A percentile compares a stretch with the other conserved stretches of the same genome.
These are phyloP conservation scores for Gossypium aridum DNA, from an alignment of 441 rosid genomes.

Conservation along the genomic window DNA sequence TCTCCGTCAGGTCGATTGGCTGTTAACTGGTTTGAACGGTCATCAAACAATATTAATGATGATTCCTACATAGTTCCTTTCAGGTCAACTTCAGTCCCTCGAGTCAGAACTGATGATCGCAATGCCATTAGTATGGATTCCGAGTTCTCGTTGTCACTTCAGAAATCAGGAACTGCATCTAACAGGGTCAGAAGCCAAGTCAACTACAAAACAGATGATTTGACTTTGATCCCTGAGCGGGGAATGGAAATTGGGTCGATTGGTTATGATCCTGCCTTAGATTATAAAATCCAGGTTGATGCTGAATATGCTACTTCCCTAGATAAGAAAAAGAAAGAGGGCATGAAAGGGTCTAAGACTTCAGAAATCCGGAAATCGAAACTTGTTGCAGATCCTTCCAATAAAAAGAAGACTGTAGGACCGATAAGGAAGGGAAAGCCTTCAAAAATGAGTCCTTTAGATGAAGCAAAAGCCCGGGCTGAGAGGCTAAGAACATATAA, in stretches of 20 bases:
- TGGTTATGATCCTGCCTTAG: conserved; percentile 79
- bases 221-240: conserved; percentile 73
- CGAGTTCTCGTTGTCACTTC: conserved; percentile 48
- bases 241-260: conserved; percentile 42
- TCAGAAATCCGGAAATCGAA: conserved; percentile 48
- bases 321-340: conserved; percentile 39
- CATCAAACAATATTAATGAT: conserved; percentile 46
- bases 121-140: conserved; percentile 55
- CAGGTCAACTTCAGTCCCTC: conserved; percentile 37
- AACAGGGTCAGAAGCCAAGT: conserved; percentile 30
- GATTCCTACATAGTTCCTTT: conserved; percentile 75
- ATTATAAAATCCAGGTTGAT: conserved; percentile 56
- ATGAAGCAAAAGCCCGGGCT: conserved; percentile 73
- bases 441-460: conserved; percentile 19
- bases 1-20: conserved; percentile 43
- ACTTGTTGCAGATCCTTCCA: conserved; percentile 38
- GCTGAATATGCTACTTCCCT: conserved; percentile 23
- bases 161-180: conserved; percentile 30
- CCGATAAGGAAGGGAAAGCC: conserved; percentile 76
- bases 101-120: conserved; percentile 35
- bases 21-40: conserved; percentile 45
- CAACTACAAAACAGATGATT: conserved; percentile 76
- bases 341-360: conserved; percentile 48
- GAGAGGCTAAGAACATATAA: background rate
- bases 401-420: conserved; percentile 64